Conservation (phyloP, 2,329 filamentous ascomycete species). For the Exophiala mesophila region DNA sequence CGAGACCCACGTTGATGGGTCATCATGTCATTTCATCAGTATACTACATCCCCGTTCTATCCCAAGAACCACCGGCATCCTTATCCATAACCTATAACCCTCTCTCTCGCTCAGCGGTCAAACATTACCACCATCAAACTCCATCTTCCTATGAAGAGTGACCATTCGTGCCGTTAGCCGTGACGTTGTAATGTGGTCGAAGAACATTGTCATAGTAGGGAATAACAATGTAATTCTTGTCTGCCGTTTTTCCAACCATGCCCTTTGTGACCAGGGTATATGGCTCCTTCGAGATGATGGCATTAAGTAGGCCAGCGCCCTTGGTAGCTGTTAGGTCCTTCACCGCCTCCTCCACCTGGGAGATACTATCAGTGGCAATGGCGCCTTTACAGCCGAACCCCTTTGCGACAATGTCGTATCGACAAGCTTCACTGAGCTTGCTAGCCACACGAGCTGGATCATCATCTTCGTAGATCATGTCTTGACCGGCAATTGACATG, state of each 20-base stretch:
- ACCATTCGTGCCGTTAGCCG: too few relatives aligned
- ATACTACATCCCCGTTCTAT: too few relatives aligned
- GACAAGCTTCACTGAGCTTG: constrained; percentile 30
- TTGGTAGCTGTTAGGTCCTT: constrained; percentile 28
- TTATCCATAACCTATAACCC: too few relatives aligned
- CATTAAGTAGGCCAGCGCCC: constrained; percentile 36
- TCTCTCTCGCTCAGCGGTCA: too few relatives aligned
- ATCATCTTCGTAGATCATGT: constrained; percentile 38
- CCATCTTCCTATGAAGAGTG: too few relatives aligned
- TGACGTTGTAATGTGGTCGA: constrained; percentile 22
- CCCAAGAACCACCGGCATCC: too few relatives aligned
- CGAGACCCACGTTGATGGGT: too few relatives aligned
- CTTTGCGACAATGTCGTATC: constrained; percentile 40
- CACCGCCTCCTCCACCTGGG: constrained; percentile 32
- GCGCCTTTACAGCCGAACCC: constrained; percentile 35
- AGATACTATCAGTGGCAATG: constrained; percentile 26
- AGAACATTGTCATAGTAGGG: constrained; percentile 48
- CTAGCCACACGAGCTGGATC: constrained; percentile 32
- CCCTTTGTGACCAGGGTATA: constrained; percentile 20
- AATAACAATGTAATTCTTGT: constrained; percentile 43
- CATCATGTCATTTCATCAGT: too few relatives aligned
- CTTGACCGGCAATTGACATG: constrained; percentile 43
- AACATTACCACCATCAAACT: too few relatives aligned
- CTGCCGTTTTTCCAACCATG: constrained; percentile 42
- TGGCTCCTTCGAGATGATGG: constrained; percentile 38